These are phyloP conservation scores for Nissolia schottii DNA, from an alignment of 306 rosid genomes.

Conservation along the genomic window DNA sequence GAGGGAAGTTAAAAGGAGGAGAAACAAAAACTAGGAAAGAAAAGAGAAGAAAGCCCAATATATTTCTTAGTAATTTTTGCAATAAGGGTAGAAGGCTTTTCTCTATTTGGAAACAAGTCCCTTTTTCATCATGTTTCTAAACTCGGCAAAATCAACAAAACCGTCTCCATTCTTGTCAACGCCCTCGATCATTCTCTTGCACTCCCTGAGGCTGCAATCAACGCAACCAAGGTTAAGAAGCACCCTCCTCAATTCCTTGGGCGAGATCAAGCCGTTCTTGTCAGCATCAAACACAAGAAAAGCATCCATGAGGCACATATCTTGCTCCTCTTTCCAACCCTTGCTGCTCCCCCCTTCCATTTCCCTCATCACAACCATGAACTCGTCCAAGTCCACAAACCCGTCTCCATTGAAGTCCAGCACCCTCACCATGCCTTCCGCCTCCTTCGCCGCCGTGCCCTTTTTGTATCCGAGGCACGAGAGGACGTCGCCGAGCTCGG, in stretches of 20 bases:
- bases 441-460: conserved; percentile 41
- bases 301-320: conserved; percentile 51
- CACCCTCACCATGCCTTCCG: conserved; percentile 51
- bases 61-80: not conserved
- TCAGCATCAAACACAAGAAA: conserved; percentile 62
- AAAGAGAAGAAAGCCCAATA: conserved; percentile 6
- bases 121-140: conserved; percentile 56
- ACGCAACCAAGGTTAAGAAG: conserved; percentile 49
- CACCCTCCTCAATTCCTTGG: conserved; percentile 54
- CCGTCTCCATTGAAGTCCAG: conserved; percentile 71
- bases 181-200: conserved; percentile 57
- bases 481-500: conserved; percentile 51
- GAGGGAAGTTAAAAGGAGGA: not conserved
- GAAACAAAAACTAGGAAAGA: not conserved
- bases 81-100: no score
- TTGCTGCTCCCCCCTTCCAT: not conserved
- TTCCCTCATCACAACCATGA: conserved; percentile 50
- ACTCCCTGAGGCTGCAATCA: conserved; percentile 49
- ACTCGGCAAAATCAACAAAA: conserved; percentile 65
- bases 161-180: conserved; percentile 72
- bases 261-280: conserved; percentile 54
- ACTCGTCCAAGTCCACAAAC: conserved; percentile 63
- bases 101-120: conserved; percentile 16
- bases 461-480: conserved; percentile 45
- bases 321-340: conserved; percentile 9